phyloP scores from a whole-genome alignment of 1,284 basidiomycete species.

The Ustanciosporium gigantosporum region DNA sequence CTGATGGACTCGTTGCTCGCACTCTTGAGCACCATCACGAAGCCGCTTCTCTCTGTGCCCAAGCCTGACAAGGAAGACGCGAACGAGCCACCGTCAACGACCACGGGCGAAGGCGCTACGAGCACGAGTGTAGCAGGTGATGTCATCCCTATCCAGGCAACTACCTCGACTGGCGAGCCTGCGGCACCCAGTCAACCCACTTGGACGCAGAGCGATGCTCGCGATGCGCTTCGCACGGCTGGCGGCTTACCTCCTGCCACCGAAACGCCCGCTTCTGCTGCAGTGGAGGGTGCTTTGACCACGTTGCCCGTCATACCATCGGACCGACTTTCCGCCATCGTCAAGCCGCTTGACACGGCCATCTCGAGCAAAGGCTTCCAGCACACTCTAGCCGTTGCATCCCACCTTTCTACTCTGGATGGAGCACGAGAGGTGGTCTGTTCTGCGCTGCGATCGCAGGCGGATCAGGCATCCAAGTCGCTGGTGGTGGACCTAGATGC shows the following conservation, averaged over 20 bases:
- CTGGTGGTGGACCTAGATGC: conserved; percentile 49
- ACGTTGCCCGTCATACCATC: conserved; percentile 32
- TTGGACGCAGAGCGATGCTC: neutral
- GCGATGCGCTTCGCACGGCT: too few species aligned
- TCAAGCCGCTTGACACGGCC: conserved; percentile 54
- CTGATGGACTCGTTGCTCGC: conserved; percentile 56
- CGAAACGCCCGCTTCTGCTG: neutral
- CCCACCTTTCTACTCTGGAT: conserved; percentile 48
- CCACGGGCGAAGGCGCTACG: conserved; percentile 2
- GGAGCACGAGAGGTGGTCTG: conserved; percentile 52
- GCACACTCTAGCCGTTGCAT: conserved; percentile 56
- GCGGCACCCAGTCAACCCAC: neutral
- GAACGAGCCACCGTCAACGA: too few species aligned
- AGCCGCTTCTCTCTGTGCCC: conserved; percentile 36
- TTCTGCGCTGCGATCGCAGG: conserved; percentile 47
- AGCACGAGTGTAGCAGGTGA: neutral
- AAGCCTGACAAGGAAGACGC: conserved; percentile 21
- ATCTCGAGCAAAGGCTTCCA: conserved; percentile 59
- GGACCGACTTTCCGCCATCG: conserved; percentile 50
- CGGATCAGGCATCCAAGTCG: conserved; percentile 41
- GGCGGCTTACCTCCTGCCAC: too few species aligned
- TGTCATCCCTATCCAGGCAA: neutral
- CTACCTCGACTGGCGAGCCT: neutral
- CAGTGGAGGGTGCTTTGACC: conserved; percentile 5
- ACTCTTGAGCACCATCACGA: conserved; percentile 54